Percentiles rank a stretch among this genome's conserved stretches.
Evolutionary conservation across 2,329 filamentous ascomycete species (phyloP).

Genomic region (Cladosporium sp.): DNA sequence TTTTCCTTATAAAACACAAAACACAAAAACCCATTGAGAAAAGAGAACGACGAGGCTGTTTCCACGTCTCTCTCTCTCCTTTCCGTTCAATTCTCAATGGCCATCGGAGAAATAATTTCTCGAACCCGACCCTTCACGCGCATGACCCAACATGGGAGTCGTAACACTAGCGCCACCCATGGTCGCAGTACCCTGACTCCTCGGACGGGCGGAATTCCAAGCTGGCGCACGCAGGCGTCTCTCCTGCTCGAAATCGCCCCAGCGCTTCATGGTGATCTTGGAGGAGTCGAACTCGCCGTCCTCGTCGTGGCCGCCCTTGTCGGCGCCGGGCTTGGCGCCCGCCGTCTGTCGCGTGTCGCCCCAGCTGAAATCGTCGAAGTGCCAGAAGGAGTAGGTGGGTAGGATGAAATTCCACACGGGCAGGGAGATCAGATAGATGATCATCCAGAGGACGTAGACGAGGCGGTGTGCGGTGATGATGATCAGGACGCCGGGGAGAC

Average conservation of each 20-base stretch:
- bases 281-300: conserved; percentile 97
- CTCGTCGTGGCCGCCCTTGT: conserved; percentile 56
- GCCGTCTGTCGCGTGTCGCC: conserved; percentile 95
- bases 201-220: conserved; percentile 10
- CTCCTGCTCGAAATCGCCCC: conserved; percentile 88
- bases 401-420: conserved; percentile 98
- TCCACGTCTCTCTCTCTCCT: too few species aligned
- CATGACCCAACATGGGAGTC: conserved; percentile 6
- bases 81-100: too few species aligned
- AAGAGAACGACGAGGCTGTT: too few species aligned
- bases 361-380: conserved; percentile 99
- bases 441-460: conserved; percentile 94
- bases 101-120: conserved; percentile 1
- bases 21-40: too few species aligned
- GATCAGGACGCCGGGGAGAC: conserved; percentile 87
- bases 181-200: conserved; percentile 1
- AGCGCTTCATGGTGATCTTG: conserved; percentile 99
- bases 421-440: conserved; percentile 88
- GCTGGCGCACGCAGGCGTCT: conserved; percentile 22
- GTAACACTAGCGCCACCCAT: conserved; percentile 7
- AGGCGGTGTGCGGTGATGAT: conserved; percentile 88
- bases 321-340: conserved; percentile 82
- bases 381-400: conserved; percentile 95
- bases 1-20: too few species aligned
- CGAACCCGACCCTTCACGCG: conserved; percentile 4